Conservation (phyloP, 164 flowering plant species). For the Umbilicus rupestris region DNA sequence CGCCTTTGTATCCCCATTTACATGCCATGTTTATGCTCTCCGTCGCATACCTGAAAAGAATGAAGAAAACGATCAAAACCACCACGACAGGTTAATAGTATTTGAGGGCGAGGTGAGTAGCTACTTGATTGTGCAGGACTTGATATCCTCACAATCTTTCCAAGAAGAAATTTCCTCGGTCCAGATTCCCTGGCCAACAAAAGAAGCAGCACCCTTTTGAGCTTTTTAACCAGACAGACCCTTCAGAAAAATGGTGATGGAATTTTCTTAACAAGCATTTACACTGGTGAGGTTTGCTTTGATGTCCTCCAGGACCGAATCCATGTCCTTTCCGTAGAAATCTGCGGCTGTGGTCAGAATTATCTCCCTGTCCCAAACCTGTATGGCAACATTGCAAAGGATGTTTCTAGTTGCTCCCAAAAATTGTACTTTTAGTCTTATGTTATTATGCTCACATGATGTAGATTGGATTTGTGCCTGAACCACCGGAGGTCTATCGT, state of each 20-base stretch:
- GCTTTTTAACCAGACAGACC: background rate
- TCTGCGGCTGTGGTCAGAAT: conserved; percentile 59
- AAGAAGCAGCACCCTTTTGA: conserved; percentile 12
- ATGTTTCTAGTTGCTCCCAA: background rate
- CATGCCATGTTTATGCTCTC: conserved; percentile 91
- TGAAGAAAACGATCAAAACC: background rate
- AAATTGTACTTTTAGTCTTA: too few species aligned
- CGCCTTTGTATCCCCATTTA: conserved; percentile 86
- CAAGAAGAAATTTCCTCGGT: conserved; percentile 30
- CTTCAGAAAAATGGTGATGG: too few species aligned
- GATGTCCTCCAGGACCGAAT: conserved; percentile 54
- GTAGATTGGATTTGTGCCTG: conserved; percentile 83
- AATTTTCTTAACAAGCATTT: background rate
- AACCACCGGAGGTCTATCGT: conserved; percentile 72
- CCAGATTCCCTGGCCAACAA: conserved; percentile 16
- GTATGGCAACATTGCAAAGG: background rate
- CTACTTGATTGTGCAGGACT: conserved; percentile 58
- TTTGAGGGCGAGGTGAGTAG: background rate
- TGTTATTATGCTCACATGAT: conserved; percentile 55
- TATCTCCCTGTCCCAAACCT: conserved; percentile 99
- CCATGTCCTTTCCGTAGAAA: conserved; percentile 55
- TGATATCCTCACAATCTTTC: conserved; percentile 56
- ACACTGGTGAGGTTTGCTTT: conserved; percentile 46
- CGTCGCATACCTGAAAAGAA: conserved; percentile 52
- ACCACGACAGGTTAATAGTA: too few species aligned